Conservation (phyloP, 768 basidiomycete species). For the Tylopilus sp. region DNA sequence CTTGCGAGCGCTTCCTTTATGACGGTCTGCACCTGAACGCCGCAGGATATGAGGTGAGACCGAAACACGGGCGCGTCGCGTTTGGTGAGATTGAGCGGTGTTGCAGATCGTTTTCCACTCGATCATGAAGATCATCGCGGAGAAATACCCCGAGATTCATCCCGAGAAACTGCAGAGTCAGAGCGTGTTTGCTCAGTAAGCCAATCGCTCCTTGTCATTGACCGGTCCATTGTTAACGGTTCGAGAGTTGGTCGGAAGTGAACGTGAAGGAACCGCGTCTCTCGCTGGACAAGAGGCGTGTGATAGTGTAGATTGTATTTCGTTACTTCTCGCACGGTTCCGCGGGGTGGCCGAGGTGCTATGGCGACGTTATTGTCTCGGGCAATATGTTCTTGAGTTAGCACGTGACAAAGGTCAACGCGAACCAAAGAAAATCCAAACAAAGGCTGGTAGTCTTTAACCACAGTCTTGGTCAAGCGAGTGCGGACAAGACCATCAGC, state of each 20-base stretch:
- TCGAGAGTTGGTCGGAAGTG: constrained; percentile 26
- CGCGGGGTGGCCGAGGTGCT: background rate
- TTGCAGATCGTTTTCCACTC: constrained; percentile 62
- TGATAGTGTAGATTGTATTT: constrained; percentile 6
- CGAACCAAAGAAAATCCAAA: constrained; percentile 47
- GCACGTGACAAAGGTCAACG: constrained; percentile 48
- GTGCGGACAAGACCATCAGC: constrained; percentile 8
- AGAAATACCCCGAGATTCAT: constrained; percentile 65
- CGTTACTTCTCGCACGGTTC: background rate
- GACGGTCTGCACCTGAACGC: constrained; percentile 83
- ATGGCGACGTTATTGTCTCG: constrained; percentile 19
- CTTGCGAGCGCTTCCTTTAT: constrained; percentile 47
- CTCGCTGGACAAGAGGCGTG: constrained; percentile 20
- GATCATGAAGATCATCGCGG: constrained; percentile 53
- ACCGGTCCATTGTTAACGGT: constrained; percentile 1
- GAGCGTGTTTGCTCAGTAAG: constrained; percentile 59
- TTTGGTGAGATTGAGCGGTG: background rate
- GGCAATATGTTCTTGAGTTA: background rate
- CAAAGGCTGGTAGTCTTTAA: constrained; percentile 9
- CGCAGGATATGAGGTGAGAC: constrained; percentile 68
- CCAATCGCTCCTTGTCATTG: constrained; percentile 11
- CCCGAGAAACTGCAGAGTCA: constrained; percentile 53
- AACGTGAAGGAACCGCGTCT: constrained; percentile 17
- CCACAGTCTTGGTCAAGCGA: background rate
- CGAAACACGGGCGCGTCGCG: background rate